Evolutionary conservation across 2,329 filamentous ascomycete genomes (phyloP).

Genomic region (Aspergillus sp.): DNA sequence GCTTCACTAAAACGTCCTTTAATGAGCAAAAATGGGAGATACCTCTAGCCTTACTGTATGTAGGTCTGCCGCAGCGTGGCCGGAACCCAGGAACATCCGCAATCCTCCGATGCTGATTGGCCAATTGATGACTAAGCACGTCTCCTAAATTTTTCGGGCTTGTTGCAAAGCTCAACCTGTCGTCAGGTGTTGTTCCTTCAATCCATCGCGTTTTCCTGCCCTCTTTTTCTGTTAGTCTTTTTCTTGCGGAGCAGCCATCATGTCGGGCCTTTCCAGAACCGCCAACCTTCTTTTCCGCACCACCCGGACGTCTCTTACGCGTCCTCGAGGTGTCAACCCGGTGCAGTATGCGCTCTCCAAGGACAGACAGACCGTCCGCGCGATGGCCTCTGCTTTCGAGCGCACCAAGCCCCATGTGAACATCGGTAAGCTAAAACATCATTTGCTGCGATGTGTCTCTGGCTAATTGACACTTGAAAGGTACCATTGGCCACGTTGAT

Average conservation of each 20-base stretch:
- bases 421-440: constrained; percentile 66
- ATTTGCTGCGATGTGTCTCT: background rate
- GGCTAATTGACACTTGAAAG: constrained; percentile 44
- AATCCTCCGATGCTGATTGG: constrained; percentile 34
- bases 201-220: constrained; percentile 29
- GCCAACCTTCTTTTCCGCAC: constrained; percentile 78
- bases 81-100: constrained; percentile 23
- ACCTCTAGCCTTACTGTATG: no score
- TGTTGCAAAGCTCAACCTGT: constrained; percentile 11
- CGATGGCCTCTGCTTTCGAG: constrained; percentile 69
- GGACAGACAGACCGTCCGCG: constrained; percentile 49
- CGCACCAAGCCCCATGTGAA: constrained; percentile 97
- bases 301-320: constrained; percentile 70
- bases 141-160: constrained; percentile 36
- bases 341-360: constrained; percentile 60
- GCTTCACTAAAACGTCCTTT: no score
- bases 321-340: constrained; percentile 69
- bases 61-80: no score
- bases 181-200: constrained; percentile 22
- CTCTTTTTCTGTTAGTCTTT: constrained; percentile 30
- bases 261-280: constrained; percentile 79
- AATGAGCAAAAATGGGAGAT: no score
- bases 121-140: constrained; percentile 38
- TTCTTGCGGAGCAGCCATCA: constrained; percentile 51
- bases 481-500: constrained; percentile 98